A percentile compares a stretch with the other conserved stretches of the same genome.
phyloP scores from a whole-genome alignment of 108 stramenopile genomes.

The Asterionellopsis glacialis region DNA sequence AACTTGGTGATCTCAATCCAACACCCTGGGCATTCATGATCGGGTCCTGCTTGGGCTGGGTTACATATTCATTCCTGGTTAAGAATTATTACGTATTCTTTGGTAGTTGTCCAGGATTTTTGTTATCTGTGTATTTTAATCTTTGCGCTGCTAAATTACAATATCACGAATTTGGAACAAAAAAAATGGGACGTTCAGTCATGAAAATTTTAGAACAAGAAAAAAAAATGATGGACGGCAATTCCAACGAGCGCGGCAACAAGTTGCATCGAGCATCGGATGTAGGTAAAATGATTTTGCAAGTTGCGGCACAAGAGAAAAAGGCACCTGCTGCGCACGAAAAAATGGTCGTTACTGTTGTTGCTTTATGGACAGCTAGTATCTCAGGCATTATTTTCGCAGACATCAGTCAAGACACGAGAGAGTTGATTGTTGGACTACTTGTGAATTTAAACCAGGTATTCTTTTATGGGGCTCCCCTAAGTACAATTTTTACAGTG shows the following conservation, averaged over 20 bases:
- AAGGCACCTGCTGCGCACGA: slow-evolving; percentile 64
- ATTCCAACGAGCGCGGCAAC: not conserved
- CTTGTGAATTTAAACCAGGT: slow-evolving; percentile 65
- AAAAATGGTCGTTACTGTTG: slow-evolving; percentile 44
- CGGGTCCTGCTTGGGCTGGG: slow-evolving; percentile 74
- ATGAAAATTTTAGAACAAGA: slow-evolving; percentile 32
- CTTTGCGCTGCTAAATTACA: slow-evolving; percentile 63
- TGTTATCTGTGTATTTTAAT: slow-evolving; percentile 65
- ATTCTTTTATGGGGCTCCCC: slow-evolving; percentile 83
- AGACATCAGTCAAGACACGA: slow-evolving; percentile 10
- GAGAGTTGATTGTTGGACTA: slow-evolving; percentile 52
- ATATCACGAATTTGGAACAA: slow-evolving; percentile 39
- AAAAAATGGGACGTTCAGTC: slow-evolving; percentile 30
- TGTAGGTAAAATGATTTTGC: slow-evolving; percentile 40
- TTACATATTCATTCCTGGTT: slow-evolving; percentile 50
- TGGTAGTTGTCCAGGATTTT: slow-evolving; percentile 57
- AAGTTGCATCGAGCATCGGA: slow-evolving; percentile 4
- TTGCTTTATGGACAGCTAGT: slow-evolving; percentile 39
- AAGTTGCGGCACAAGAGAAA: slow-evolving; percentile 53
- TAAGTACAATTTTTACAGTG: slow-evolving; percentile 61
- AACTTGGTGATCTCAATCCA: slow-evolving; percentile 68
- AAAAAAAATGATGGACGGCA: not conserved
- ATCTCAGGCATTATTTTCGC: slow-evolving; percentile 37
- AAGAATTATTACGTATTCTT: slow-evolving; percentile 64
- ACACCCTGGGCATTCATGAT: slow-evolving; percentile 81